phyloP scores from a whole-genome alignment of 805 yeast species.

The Starmerella davenportii region DNA sequence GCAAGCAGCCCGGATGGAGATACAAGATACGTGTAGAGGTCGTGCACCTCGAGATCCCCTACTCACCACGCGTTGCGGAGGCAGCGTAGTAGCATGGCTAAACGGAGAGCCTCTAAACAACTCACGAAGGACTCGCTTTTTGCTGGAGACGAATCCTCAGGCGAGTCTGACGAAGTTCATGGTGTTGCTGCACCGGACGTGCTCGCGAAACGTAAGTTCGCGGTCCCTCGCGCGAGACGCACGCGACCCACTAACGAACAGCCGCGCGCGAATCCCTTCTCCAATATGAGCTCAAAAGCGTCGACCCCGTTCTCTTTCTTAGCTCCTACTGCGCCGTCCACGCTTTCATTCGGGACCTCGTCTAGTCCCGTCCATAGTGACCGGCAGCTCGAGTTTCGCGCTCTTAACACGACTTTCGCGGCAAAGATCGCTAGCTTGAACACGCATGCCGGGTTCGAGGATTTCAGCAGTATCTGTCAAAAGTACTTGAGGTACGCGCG shows the following conservation, averaged over 20 bases:
- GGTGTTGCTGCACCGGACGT: constrained; percentile 39
- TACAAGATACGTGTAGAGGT: no score
- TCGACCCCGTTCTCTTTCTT: background rate
- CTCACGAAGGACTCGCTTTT: constrained; percentile 34
- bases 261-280: constrained; percentile 1
- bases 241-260: background rate
- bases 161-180: constrained; percentile 3
- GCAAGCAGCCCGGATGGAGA: no score
- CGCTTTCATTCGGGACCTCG: background rate
- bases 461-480: constrained; percentile 14
- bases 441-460: constrained; percentile 8
- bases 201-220: constrained; percentile 52
- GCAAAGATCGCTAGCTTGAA: constrained; percentile 8
- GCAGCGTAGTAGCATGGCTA: constrained; percentile 25
- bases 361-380: background rate
- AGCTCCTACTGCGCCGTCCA: background rate
- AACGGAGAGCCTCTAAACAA: constrained; percentile 52
- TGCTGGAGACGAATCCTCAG: constrained; percentile 1
- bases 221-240: constrained; percentile 23
- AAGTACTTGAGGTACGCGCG: constrained; percentile 13
- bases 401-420: constrained; percentile 13
- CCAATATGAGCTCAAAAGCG: background rate
- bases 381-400: constrained; percentile 7
- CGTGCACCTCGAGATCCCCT: no score
- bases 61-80: no score